Evolutionary conservation across 164 flowering plant genomes (phyloP).

Genomic region (Paratinospora sagittata): DNA sequence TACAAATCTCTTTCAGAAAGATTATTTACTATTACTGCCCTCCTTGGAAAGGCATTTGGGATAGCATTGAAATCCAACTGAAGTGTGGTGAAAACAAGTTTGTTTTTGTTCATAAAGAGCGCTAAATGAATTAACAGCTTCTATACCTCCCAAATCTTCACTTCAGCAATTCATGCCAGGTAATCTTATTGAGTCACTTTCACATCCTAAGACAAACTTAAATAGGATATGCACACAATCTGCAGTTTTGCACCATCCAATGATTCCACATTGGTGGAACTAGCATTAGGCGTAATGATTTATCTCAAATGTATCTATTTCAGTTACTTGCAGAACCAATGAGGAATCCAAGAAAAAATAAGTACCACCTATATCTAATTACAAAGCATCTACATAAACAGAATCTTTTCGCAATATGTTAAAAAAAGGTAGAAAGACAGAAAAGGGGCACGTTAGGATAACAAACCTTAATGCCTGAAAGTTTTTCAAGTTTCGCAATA

Average conservation of each 20-base stretch:
- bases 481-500: conserved; percentile 67
- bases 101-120: no score
- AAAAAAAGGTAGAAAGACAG: not conserved
- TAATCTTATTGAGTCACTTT: no score
- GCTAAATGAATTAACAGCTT: no score
- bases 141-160: no score
- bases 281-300: not conserved
- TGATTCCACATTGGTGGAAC: not conserved
- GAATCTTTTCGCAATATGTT: not conserved
- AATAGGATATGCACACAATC: no score
- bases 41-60: no score
- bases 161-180: no score
- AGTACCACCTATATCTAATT: not conserved
- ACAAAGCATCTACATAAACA: not conserved
- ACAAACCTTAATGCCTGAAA: conserved; percentile 72
- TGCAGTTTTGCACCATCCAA: not conserved
- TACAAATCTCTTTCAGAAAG: no score
- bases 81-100: no score
- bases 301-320: not conserved
- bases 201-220: no score
- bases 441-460: not conserved
- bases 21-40: no score
- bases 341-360: not conserved
- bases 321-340: not conserved
- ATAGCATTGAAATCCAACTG: no score